Evolutionary conservation across 495 filamentous ascomycete genomes (phyloP).

Genomic region (Penicillium coffeae): DNA sequence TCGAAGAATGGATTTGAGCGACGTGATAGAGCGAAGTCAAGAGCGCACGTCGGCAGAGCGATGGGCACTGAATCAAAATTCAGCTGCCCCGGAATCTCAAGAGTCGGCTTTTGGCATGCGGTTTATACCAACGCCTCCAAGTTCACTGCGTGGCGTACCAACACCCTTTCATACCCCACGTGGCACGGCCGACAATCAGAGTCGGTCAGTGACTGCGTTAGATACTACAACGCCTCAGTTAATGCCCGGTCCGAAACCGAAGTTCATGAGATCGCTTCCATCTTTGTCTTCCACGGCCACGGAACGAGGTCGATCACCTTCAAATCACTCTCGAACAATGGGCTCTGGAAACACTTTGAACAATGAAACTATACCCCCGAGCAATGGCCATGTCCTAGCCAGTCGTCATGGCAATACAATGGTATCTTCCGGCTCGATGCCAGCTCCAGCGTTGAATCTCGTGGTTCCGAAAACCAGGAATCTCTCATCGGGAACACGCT

Average conservation of each 20-base stretch:
- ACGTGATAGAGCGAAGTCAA: constrained; percentile 19
- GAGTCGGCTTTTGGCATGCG: constrained; percentile 12
- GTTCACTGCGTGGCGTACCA: constrained; percentile 1
- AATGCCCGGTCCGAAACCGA: not conserved
- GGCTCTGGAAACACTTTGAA: not conserved
- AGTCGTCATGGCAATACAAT: constrained; percentile 5
- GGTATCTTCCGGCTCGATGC: constrained; percentile 22
- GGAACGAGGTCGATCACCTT: not conserved
- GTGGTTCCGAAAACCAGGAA: constrained; percentile 28
- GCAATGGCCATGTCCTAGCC: constrained; percentile 14
- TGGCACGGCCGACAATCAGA: not conserved
- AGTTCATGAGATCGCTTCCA: constrained; percentile 11
- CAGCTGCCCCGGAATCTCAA: not conserved
- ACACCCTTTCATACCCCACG: not conserved
- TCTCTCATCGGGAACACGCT: constrained; percentile 6
- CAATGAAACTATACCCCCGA: constrained; percentile 5
- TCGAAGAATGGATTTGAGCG: constrained; percentile 14
- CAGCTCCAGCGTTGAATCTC: constrained; percentile 14
- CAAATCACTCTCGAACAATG: not conserved
- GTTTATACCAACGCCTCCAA: constrained; percentile 15
- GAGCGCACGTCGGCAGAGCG: constrained; percentile 13
- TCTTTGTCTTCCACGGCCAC: constrained; percentile 5
- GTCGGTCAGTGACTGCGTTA: not conserved
- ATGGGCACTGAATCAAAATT: not conserved
- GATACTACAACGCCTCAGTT: not conserved